Percentiles rank a stretch among this genome's conserved stretches.
Evolutionary conservation across 371 early-diverging fungal genomes (phyloP).

Genomic region (Mortierella sp.): DNA sequence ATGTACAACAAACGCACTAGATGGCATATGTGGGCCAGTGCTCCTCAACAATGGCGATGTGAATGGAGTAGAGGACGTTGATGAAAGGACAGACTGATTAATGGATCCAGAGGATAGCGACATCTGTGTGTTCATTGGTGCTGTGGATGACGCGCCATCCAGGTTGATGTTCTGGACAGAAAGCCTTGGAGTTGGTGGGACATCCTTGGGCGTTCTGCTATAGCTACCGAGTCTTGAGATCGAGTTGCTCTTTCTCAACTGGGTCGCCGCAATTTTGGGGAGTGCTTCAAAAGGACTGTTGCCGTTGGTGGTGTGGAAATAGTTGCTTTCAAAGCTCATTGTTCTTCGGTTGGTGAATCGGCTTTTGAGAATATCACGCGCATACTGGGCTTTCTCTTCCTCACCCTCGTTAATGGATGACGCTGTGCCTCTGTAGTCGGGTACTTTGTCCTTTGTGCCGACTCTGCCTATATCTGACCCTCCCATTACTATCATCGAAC

Average conservation of each 20-base stretch:
- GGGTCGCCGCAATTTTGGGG: not conserved
- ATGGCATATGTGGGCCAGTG: constrained; percentile 1
- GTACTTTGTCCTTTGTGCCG: constrained; percentile 6
- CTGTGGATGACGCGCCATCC: not conserved
- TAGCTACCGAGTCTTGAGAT: constrained; percentile 5
- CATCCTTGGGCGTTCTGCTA: not conserved
- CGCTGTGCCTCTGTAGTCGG: constrained; percentile 18
- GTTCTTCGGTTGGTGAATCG: constrained; percentile 31
- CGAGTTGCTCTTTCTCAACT: constrained; percentile 15
- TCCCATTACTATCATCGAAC: constrained; percentile 21
- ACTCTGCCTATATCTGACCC: not conserved
- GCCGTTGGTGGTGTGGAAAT: not conserved
- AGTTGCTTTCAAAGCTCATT: constrained; percentile 42
- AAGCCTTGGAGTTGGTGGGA: constrained; percentile 13
- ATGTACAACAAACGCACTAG: too few species aligned
- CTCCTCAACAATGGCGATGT: constrained; percentile 19
- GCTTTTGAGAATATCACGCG: constrained; percentile 24
- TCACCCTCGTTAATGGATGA: constrained; percentile 6
- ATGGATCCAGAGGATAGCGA: constrained; percentile 11
- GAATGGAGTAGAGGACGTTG: constrained; percentile 15
- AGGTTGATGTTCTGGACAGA: constrained; percentile 10
- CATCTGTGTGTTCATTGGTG: not conserved
- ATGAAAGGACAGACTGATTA: constrained; percentile 3
- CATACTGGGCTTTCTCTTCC: not conserved
- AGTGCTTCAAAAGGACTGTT: not conserved